Conservation (phyloP, 2,329 filamentous ascomycete genomes). For the Diplodia intermedia region DNA sequence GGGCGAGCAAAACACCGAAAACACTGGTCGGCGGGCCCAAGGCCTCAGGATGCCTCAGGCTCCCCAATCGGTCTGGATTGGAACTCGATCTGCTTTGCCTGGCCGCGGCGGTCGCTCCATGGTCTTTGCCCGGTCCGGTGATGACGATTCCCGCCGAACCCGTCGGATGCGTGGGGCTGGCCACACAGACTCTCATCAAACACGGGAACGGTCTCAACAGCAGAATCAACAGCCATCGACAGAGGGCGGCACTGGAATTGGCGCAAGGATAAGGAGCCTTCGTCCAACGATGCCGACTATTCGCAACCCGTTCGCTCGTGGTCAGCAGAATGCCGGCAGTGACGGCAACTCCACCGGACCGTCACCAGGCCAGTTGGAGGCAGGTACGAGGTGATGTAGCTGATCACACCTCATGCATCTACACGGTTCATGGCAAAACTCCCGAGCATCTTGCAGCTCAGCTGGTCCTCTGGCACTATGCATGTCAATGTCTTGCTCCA, state of each 20-base stretch:
- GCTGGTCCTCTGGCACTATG: background rate
- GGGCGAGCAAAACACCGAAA: constrained; percentile 48
- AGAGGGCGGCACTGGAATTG: constrained; percentile 6
- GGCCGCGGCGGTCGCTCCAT: constrained; percentile 45
- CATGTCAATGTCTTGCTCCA: background rate
- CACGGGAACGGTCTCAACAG: constrained; percentile 16
- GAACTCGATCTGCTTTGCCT: constrained; percentile 40
- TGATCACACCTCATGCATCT: background rate
- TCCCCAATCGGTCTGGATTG: constrained; percentile 45
- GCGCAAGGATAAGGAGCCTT: constrained; percentile 33
- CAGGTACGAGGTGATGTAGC: constrained; percentile 32
- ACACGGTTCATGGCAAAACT: background rate
- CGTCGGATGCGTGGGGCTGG: constrained; percentile 2
- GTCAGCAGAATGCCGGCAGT: constrained; percentile 35
- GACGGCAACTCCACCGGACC: constrained; percentile 25
- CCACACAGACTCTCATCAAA: constrained; percentile 36
- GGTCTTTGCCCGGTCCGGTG: constrained; percentile 36
- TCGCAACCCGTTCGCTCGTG: constrained; percentile 40
- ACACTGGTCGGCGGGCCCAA: constrained; percentile 41
- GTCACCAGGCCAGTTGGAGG: constrained; percentile 35
- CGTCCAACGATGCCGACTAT: constrained; percentile 24
- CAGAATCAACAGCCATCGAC: constrained; percentile 13
- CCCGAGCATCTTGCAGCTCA: background rate
- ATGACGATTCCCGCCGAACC: constrained; percentile 9
- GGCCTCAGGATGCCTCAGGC: constrained; percentile 42